Evolutionary conservation across 768 basidiomycete species (phyloP).

Genomic region (Cubamyces lactineus): DNA sequence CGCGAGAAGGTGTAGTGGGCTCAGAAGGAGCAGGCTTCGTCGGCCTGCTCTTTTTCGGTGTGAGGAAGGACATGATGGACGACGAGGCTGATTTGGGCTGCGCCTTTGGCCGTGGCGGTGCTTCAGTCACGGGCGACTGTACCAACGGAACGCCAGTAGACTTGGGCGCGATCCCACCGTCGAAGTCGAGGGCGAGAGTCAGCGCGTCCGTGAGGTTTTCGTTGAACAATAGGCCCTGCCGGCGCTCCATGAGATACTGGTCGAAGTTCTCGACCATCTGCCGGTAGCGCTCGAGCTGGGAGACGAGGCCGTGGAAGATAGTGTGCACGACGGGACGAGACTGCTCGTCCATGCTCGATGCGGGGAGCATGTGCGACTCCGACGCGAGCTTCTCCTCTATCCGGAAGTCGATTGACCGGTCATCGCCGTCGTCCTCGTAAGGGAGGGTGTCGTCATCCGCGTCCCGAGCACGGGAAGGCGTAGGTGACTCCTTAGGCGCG

Average conservation of each 20-base stretch:
- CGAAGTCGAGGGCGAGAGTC: constrained; percentile 67
- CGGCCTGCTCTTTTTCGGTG: constrained; percentile 70
- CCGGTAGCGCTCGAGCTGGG: constrained; percentile 82
- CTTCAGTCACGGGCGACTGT: constrained; percentile 30
- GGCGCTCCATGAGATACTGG: constrained; percentile 78
- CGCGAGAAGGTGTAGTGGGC: constrained; percentile 50
- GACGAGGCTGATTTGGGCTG: constrained; percentile 56
- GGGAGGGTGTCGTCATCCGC: constrained; percentile 25
- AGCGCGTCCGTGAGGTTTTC: constrained; percentile 93
- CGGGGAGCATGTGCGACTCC: constrained; percentile 61
- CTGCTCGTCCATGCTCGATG: constrained; percentile 68
- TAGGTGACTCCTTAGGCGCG: constrained; percentile 45
- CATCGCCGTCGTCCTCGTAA: constrained; percentile 64
- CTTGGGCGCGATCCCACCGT: constrained; percentile 35
- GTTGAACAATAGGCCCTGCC: constrained; percentile 87
- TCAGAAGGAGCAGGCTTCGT: constrained; percentile 41
- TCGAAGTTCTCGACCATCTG: constrained; percentile 79
- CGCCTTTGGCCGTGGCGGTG: constrained; percentile 34
- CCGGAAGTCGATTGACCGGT: constrained; percentile 77
- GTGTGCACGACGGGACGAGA: constrained; percentile 80
- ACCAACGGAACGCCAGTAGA: constrained; percentile 31
- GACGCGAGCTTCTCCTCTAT: constrained; percentile 68
- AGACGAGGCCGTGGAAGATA: constrained; percentile 78
- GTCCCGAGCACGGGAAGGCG: constrained; percentile 22
- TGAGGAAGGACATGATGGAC: constrained; percentile 76